A percentile compares a stretch with the other conserved stretches of the same genome.
Evolutionary conservation across 2,329 filamentous ascomycete genomes (phyloP).

Genomic region (Mycogone perniciosa): DNA sequence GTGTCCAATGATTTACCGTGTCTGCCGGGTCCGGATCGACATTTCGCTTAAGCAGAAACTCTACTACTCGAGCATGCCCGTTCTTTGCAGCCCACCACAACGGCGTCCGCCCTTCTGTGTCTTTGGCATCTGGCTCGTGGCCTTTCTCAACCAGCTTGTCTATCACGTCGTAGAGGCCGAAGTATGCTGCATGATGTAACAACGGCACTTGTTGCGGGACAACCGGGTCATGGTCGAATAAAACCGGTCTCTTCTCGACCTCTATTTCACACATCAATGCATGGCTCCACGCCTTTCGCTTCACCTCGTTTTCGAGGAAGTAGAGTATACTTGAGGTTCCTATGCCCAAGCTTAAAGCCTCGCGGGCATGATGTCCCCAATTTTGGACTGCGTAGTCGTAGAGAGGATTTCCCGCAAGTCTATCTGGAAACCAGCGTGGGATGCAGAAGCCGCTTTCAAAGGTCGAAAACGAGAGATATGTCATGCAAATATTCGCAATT

Average conservation of each 20-base stretch:
- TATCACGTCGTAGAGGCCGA: neutral
- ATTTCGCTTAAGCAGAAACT: neutral
- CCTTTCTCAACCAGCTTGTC: neutral
- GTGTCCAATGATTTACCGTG: neutral
- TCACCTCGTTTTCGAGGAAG: neutral
- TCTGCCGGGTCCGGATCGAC: neutral
- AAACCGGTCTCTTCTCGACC: no score
- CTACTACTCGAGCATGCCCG: neutral
- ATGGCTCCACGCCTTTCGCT: neutral
- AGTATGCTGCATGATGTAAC: neutral
- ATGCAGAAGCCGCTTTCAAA: slow-evolving; percentile 15
- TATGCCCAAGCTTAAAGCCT: neutral
- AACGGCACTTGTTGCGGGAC: neutral
- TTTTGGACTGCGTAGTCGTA: neutral
- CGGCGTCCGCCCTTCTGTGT: neutral
- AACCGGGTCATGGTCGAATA: no score
- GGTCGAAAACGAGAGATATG: slow-evolving; percentile 29
- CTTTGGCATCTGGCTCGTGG: neutral
- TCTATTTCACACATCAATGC: neutral
- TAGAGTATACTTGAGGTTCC: neutral
- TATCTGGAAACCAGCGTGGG: neutral
- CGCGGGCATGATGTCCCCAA: neutral
- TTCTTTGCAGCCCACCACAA: neutral
- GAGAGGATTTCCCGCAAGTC: neutral
- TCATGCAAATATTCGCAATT: slow-evolving; percentile 27